These are phyloP conservation scores for Ogataea hybrid DNA, from an alignment of 1,139 yeast species.

Conservation along the genomic window DNA sequence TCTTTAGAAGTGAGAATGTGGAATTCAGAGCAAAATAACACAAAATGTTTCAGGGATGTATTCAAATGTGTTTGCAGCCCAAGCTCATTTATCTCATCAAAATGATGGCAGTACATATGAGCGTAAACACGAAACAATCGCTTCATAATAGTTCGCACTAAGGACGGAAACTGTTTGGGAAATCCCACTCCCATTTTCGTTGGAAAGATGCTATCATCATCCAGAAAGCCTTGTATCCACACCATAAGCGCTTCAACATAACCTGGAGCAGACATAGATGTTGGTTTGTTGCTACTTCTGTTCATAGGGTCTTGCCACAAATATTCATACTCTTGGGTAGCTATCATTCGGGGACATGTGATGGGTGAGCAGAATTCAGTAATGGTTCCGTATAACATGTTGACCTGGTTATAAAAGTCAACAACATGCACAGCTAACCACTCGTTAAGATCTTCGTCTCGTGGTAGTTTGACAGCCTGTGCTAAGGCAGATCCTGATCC, in stretches of 20 bases:
- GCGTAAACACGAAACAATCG: constrained; percentile 95
- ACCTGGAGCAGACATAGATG: constrained; percentile 87
- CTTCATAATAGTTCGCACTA: constrained; percentile 83
- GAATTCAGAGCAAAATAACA: constrained; percentile 83
- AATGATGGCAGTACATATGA: constrained; percentile 96
- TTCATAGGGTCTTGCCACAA: constrained; percentile 82
- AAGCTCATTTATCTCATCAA: constrained; percentile 88
- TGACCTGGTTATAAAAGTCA: constrained; percentile 90
- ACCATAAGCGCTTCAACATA: constrained; percentile 90
- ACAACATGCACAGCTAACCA: too few species aligned
- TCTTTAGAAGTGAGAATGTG: constrained; percentile 73
- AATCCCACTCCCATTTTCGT: constrained; percentile 82
- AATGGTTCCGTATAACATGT: constrained; percentile 94
- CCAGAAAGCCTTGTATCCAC: constrained; percentile 90
- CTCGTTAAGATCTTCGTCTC: too few species aligned
- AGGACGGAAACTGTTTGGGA: constrained; percentile 63
- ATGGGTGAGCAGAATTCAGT: constrained; percentile 94
- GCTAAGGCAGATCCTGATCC: constrained; percentile 94
- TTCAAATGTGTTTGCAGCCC: constrained; percentile 92
- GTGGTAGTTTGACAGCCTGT: too few species aligned
- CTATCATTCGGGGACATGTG: constrained; percentile 95
- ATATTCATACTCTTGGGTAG: constrained; percentile 94
- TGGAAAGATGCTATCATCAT: constrained; percentile 88
- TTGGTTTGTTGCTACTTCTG: constrained; percentile 49
- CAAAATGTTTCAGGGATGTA: constrained; percentile 92